Conservation (phyloP, 2,329 filamentous ascomycete species). For the Hysterium pulicare region DNA sequence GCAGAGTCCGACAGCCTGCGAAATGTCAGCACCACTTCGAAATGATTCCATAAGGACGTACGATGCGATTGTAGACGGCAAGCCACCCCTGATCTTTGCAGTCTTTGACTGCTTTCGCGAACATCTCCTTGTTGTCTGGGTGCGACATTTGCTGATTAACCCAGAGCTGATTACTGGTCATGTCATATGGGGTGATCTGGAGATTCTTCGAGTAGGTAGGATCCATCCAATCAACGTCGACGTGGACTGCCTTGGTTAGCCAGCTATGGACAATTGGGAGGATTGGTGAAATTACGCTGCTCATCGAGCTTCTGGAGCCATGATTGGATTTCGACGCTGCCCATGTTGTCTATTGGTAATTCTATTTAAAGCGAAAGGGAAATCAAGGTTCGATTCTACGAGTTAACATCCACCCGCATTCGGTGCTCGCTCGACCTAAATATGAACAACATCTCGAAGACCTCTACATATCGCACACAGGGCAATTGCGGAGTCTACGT, state of each 20-base stretch:
- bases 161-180: conserved; percentile 51
- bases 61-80: conserved; percentile 49
- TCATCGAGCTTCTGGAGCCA: conserved; percentile 47
- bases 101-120: conserved; percentile 42
- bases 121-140: conserved; percentile 43
- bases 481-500: conserved; percentile 20
- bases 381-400: not conserved
- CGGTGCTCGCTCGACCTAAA: too few relatives aligned
- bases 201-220: conserved; percentile 47
- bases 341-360: conserved; percentile 23
- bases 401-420: too few relatives aligned
- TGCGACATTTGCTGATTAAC: conserved; percentile 48
- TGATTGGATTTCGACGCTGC: conserved; percentile 26
- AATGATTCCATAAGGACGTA: conserved; percentile 14
- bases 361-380: not conserved
- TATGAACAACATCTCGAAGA: too few relatives aligned
- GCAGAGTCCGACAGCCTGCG: conserved; percentile 46
- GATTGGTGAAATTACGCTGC: conserved; percentile 29
- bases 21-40: not conserved
- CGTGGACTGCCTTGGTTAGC: conserved; percentile 38
- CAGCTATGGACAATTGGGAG: not conserved
- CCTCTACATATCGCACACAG: too few relatives aligned
- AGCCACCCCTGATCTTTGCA: conserved; percentile 47
- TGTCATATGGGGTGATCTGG: conserved; percentile 45
- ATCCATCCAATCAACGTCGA: conserved; percentile 54